Base-by-base conservation (phyloP, 2,329 filamentous ascomycete genomes). In the Nectriaceae sp. region DNA sequence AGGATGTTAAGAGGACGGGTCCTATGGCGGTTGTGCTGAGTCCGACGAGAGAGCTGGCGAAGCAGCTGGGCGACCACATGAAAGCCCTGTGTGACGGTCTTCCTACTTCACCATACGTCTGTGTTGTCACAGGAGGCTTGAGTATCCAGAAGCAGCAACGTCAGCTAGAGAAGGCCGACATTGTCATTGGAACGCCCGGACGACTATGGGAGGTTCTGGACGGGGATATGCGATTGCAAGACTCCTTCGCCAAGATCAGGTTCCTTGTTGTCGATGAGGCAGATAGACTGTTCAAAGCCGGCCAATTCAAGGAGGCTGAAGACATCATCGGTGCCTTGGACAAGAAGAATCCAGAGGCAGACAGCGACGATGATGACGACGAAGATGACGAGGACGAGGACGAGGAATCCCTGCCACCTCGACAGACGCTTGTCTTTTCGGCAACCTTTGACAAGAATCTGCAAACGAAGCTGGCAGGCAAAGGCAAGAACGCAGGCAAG, bases 111-210 rank as follows among this genome's bases (percentile, higher is more conserved):
- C 83, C 88, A 0, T 87, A 87, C 46, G 79, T 97, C n/a, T 91
- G 89, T 43, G 90, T 93, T 1, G 79, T 99, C 5, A 99, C 93
- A 0, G 94, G 94, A 59, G 94, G 94, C 35, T 71, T 99, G 24
- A 95, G 94, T 3, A 80, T 97, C n/a, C 87, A 94, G 56, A 99
- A 99, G 71, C 94, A 99, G 66, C 88, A 95, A 63, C 83, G 94
- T 40, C 84, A 93, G 62, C 72, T 99, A 20, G 80, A 85, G 40
- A 85, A 85, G 62, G 93, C 93, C 2, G 91, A 99, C 62, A 89
- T 99, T 42, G 84, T 99, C n/a, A 83, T 99, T 47, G 93, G 86
- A 42, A 97, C 94, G 0, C 94, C 94, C 0, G 94, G 94, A 20
- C 84, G 94, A 51, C 70, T 97, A 39, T 99, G 94, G 94, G 94